phyloP scores from a whole-genome alignment of 345 rosid species.

The Dovyalis caffra region DNA sequence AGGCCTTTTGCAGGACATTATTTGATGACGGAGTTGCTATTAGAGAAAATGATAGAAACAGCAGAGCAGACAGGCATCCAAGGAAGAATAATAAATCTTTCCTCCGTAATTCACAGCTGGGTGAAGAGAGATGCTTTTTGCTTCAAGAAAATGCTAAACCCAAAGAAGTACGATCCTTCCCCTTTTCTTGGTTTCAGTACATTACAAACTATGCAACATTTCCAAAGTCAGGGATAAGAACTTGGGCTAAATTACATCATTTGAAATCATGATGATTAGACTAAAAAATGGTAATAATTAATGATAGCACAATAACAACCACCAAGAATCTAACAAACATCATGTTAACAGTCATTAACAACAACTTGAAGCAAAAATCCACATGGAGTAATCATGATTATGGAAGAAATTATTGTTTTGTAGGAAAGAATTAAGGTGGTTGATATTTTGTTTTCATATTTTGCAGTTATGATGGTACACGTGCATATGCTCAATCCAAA shows the following conservation, averaged over 20 bases:
- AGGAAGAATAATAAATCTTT: conserved; percentile 84
- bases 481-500: conserved; percentile 90
- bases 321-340: neutral
- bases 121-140: conserved; percentile 62
- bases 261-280: neutral
- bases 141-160: conserved; percentile 61
- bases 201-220: neutral
- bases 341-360: neutral
- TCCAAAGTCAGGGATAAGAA: no score
- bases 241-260: neutral
- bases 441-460: neutral
- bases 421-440: neutral
- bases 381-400: neutral
- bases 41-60: conserved; percentile 83
- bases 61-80: conserved; percentile 62
- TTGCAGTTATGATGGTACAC: conserved; percentile 73
- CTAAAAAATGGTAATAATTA: no score
- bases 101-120: conserved; percentile 95
- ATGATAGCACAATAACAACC: neutral
- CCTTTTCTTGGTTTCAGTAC: neutral
- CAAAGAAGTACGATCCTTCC: conserved; percentile 52
- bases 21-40: conserved; percentile 71
- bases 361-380: neutral
- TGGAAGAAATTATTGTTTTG: neutral
- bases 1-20: conserved; percentile 64